These are phyloP conservation scores for Phytophthora multivora DNA, from an alignment of 352 stramenopile genomes.

Conservation along the genomic window DNA sequence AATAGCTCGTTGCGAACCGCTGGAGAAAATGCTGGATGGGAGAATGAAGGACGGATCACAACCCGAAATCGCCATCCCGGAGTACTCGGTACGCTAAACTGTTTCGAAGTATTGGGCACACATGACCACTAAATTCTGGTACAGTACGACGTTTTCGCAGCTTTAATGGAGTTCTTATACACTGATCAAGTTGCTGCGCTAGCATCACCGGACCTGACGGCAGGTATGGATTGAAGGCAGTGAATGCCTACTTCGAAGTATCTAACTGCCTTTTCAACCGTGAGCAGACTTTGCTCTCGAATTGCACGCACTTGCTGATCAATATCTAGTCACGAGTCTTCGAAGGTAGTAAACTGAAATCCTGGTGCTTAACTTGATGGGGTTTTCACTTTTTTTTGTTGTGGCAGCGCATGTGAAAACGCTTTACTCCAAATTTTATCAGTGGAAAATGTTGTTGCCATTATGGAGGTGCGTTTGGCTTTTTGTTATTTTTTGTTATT, in stretches of 20 bases:
- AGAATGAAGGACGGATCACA: constrained; percentile 82
- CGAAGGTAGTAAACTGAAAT: constrained; percentile 38
- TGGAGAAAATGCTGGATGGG: constrained; percentile 91
- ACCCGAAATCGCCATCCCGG: constrained; percentile 70
- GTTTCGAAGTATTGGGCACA: background rate
- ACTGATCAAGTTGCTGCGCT: constrained; percentile 77
- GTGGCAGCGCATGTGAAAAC: constrained; percentile 69
- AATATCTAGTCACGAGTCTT: constrained; percentile 79
- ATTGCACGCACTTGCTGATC: constrained; percentile 80
- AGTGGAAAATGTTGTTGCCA: constrained; percentile 73
- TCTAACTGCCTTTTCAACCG: background rate
- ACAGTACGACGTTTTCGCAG: constrained; percentile 79
- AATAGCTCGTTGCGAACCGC: constrained; percentile 86
- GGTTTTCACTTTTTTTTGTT: background rate
- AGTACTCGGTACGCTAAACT: constrained; percentile 61
- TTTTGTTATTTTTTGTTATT: background rate
- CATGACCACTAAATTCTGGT: constrained; percentile 1
- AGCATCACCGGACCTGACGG: constrained; percentile 33
- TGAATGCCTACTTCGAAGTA: background rate
- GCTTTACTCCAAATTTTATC: constrained; percentile 71
- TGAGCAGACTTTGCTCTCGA: constrained; percentile 88
- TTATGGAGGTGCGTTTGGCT: constrained; percentile 56
- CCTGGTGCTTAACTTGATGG: background rate
- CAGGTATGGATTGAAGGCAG: constrained; percentile 43
- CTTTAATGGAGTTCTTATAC: constrained; percentile 91